Evolutionary conservation across 176 grass and related monocot genomes (phyloP), one percentile per base, ranked within the genome.

Genomic region (Tillandsia fasciculata): DNA sequence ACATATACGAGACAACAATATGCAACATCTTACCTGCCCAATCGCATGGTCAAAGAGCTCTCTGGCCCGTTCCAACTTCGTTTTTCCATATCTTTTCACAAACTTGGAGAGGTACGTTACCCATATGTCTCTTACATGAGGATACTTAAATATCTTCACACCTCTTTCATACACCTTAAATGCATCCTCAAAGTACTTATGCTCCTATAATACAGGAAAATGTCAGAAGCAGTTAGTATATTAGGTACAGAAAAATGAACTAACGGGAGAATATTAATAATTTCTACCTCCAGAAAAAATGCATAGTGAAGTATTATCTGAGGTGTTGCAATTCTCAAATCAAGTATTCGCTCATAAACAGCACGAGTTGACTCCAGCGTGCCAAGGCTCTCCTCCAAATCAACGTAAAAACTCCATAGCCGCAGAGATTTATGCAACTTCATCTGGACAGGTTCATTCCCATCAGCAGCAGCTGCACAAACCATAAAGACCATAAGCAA

Each of bases 161-260:
- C 90, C 90, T 71, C 90, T 83, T 76, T 94, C 90, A 86, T 82
- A 89, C 67, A 94, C 90, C 74, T 94, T 87, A 78, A 94, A 94
- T 79, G 86, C 86, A 79, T 94, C 90, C 74, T 94, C 90, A 10
- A 90, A 94, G 82, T 89, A 94, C 42, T 82, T 94, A 48, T 90
- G 76, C 72, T 94, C 86, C 90, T 88, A 66, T 66, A 20, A 48
- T 74, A 20, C 49, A 51, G 29, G 15, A 72, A 83, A 67, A 73
- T 7, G 64, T 52, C 42, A 20, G 29, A 68, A 8, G 53, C 20
- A 61, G 8, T 17, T 42, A 53, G 68, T 26, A 27, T 54, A 61
- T 88, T 67, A 73, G 22, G 56, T 23, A 61, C 15, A 61, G 56
- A 20, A 61, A 61, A 61, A 61, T 61, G 56, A 9, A 8, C 15